Percentiles rank a stretch among this genome's conserved stretches.
Conservation (phyloP, 805 yeast genomes). For the Saturnispora kantuleensis region DNA sequence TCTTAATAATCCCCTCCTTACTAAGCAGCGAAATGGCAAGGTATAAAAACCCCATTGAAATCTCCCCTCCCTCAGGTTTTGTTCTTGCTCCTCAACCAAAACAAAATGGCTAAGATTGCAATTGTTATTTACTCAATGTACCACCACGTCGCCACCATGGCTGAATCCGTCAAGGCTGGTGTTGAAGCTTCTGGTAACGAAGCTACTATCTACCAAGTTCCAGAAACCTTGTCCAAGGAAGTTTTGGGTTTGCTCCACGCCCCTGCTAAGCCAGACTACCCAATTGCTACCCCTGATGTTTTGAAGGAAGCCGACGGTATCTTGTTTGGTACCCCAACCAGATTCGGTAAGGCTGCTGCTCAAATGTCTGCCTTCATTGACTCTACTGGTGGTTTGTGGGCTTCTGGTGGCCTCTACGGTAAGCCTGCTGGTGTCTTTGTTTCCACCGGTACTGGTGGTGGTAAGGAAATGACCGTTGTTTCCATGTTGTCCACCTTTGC, state of each 20-base stretch:
- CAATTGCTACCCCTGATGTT: constrained; percentile 52
- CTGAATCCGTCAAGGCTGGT: constrained; percentile 60
- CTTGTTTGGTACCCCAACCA: constrained; percentile 78
- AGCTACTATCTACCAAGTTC: constrained; percentile 65
- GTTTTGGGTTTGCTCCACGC: constrained; percentile 50
- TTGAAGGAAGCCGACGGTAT: constrained; percentile 66
- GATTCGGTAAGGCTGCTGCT: constrained; percentile 75
- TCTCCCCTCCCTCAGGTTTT: too few relatives aligned
- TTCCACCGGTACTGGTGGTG: constrained; percentile 77
- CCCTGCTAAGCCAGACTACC: constrained; percentile 51
- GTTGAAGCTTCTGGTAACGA: constrained; percentile 55
- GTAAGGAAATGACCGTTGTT: constrained; percentile 65
- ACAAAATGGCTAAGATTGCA: constrained; percentile 7
- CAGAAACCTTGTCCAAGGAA: constrained; percentile 63
- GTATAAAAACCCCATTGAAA: too few relatives aligned
- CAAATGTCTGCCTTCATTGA: constrained; percentile 75
- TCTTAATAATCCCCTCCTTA: too few relatives aligned
- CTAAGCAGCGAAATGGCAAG: too few relatives aligned
- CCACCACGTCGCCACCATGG: constrained; percentile 64
- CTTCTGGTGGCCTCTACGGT: constrained; percentile 57
- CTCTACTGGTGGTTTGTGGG: constrained; percentile 74
- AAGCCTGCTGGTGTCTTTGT: constrained; percentile 68
- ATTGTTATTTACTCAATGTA: constrained; percentile 64
- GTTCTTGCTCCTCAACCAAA: too few relatives aligned
- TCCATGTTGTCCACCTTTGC: constrained; percentile 54